Conservation (phyloP, 495 filamentous ascomycete genomes). For the Aspergillus steynii region DNA sequence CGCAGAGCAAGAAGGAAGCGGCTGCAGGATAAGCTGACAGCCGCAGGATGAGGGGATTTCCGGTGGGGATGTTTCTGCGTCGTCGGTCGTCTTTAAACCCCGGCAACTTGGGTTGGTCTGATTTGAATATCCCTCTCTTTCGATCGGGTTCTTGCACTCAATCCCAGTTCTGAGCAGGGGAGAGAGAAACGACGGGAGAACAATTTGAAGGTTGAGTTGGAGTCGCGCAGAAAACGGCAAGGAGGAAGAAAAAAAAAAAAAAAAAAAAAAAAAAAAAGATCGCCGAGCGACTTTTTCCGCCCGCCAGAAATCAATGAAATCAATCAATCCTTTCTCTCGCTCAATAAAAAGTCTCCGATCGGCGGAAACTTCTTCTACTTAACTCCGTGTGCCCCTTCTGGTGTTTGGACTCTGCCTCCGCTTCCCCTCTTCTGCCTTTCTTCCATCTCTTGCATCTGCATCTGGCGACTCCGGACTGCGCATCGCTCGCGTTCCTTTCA, state of each 20-base stretch:
- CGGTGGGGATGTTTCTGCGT: not conserved
- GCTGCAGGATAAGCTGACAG: not conserved
- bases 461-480: no score
- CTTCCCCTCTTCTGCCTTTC: not conserved
- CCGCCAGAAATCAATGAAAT: slow-evolving; percentile 5
- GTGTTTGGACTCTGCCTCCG: no score
- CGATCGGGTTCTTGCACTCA: not conserved
- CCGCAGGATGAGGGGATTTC: not conserved
- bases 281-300: not conserved
- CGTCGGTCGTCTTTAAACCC: not conserved
- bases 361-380: not conserved
- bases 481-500: not conserved
- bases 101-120: not conserved
- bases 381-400: no score
- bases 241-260: slow-evolving; percentile 1
- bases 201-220: slow-evolving; percentile 7
- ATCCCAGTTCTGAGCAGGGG: not conserved
- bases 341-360: not conserved
- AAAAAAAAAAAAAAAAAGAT: not conserved
- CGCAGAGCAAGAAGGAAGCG: not conserved
- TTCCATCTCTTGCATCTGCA: not conserved
- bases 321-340: not conserved
- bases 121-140: not conserved
- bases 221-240: slow-evolving; percentile 1
- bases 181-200: slow-evolving; percentile 5